Base-by-base conservation (phyloP, 2,329 filamentous ascomycete species). In the Rutstroemia sydowiana region DNA sequence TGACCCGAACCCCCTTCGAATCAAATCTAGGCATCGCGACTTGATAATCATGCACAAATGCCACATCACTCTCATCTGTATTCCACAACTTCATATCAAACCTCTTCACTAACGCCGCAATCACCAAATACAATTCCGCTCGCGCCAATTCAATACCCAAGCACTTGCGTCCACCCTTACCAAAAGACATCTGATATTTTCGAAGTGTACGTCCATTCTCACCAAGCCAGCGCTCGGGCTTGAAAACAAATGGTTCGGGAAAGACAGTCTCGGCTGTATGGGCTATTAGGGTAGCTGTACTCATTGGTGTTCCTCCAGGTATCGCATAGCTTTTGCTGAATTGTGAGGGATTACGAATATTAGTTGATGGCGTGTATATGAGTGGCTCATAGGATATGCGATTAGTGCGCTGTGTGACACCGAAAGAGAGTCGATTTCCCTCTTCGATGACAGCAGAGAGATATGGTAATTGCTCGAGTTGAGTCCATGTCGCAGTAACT, bases 181-280 rank as follows among this genome's bases (percentile, higher is more conserved):
- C 68, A 58, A 74, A 74, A 0, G 69, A 48, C 18, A 73, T 61
- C 51, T 73, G 66, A 34, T 62, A 66, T 18, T 64, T 65, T 6
- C 48, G 41, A n/a, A 43, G 45, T 26, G 49, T 36, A 23, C 16
- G 40, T 8, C 48, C 45, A 10, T 34, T 65, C 3, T 62, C 62
- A 18, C 66, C 68, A 5, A 72, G 53, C 70, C 70, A 75, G 9
- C 73, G 60, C 43, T 71, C 69, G 1, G 70, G 71, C 2, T 64
- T 51, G 23, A 59, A 64, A 4, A 49, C 36, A 37, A 55, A 52
- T 13, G 60, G 51, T 5, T 68, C 60, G 1, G 50, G 40, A 43
- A 62, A 68, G 51, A 70, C 65, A 6, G 58, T 55, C 13, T 57
- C n/a, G 0, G 64, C 66, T 46, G 66, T 67, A 41, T 69, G 62